These are phyloP conservation scores for Plasmodium coatneyi DNA, from an alignment of 169 alveolate genomes.

Conservation along the genomic window DNA sequence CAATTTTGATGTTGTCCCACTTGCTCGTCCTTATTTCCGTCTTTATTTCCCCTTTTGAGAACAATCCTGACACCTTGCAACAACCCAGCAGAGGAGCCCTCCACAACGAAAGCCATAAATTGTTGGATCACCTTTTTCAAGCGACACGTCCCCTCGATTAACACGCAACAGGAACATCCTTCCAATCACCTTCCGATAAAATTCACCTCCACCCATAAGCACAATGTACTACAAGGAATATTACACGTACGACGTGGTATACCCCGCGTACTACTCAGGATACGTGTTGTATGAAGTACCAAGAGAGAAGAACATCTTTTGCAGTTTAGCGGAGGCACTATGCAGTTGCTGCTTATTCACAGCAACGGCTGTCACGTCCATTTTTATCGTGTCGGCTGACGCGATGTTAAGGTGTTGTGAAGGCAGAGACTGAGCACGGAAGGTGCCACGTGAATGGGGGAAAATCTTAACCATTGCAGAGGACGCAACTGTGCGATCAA, in stretches of 20 bases:
- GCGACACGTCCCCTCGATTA: not conserved
- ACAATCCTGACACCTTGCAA: not conserved
- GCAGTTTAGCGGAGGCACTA: constrained; percentile 58
- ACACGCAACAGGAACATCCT: not conserved
- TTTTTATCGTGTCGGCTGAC: constrained; percentile 34
- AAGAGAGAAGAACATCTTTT: constrained; percentile 12
- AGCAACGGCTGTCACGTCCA: constrained; percentile 20
- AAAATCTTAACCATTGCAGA: not conserved
- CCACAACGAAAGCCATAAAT: not conserved
- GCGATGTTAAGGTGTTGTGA: constrained; percentile 52
- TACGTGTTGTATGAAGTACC: constrained; percentile 53
- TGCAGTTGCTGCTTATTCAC: constrained; percentile 30
- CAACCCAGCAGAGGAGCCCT: not conserved
- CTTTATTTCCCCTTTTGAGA: not conserved
- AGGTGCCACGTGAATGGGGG: not conserved
- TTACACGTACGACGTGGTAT: constrained; percentile 38
- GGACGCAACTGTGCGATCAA: not conserved
- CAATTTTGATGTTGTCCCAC: not conserved
- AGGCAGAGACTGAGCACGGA: not conserved
- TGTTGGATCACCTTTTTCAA: not conserved
- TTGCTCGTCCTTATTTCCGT: not conserved
- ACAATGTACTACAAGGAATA: constrained; percentile 59
- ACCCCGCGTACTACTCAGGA: constrained; percentile 33
- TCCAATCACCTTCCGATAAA: not conserved
- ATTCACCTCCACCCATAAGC: not conserved